These are phyloP conservation scores for Candida silvatica DNA, from an alignment of 805 yeast genomes.

Conservation along the genomic window DNA sequence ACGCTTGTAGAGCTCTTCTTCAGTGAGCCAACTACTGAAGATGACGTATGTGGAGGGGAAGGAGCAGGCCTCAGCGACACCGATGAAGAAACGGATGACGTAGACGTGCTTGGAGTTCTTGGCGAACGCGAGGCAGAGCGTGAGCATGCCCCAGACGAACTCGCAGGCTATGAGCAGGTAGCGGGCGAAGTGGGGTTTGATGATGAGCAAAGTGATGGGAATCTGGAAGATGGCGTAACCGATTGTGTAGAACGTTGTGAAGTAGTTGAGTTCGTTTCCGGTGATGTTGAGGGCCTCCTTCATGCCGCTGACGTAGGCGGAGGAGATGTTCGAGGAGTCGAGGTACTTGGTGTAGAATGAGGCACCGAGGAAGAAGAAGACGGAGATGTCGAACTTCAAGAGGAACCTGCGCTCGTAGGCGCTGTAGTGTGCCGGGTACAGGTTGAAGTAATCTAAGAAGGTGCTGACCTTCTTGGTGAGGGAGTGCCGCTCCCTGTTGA, in stretches of 20 bases:
- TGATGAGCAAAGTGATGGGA: constrained; percentile 42
- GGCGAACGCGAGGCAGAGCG: constrained; percentile 30
- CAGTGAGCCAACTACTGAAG: constrained; percentile 7
- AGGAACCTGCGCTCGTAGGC: constrained; percentile 10
- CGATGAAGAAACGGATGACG: constrained; percentile 53
- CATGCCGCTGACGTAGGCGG: constrained; percentile 64
- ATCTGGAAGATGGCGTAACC: constrained; percentile 57
- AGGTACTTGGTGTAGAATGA: constrained; percentile 46
- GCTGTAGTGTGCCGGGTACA: constrained; percentile 13
- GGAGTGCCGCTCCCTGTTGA: constrained; percentile 8
- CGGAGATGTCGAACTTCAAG: constrained; percentile 8
- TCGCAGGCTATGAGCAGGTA: constrained; percentile 45
- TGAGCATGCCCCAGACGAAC: constrained; percentile 29
- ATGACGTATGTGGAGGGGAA: constrained; percentile 53
- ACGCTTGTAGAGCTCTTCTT: constrained; percentile 11
- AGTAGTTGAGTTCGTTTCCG: constrained; percentile 16
- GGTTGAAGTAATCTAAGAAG: constrained; percentile 9
- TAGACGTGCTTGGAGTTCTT: constrained; percentile 39
- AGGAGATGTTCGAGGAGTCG: constrained; percentile 45
- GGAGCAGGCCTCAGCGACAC: constrained; percentile 51
- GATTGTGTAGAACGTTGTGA: constrained; percentile 19
- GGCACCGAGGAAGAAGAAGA: constrained; percentile 21
- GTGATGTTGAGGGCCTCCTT: constrained; percentile 31
- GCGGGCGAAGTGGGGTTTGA: constrained; percentile 42
- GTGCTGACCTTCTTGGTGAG: constrained; percentile 3